These are phyloP conservation scores for Pholiota conissans DNA, from an alignment of 768 basidiomycete species.

Conservation along the genomic window DNA sequence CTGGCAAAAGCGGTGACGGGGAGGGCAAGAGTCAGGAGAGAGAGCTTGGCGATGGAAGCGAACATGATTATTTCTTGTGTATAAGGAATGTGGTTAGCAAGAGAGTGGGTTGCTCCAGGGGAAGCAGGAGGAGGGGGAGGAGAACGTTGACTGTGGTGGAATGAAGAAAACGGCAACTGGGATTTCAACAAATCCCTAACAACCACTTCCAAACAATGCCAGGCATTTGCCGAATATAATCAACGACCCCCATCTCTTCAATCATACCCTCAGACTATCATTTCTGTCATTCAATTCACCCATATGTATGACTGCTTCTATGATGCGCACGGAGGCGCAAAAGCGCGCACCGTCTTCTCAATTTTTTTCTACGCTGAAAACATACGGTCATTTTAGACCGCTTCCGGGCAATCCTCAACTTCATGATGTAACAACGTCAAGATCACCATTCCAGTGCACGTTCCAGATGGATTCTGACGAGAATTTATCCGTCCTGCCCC, in stretches of 20 bases:
- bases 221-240: slow-evolving; percentile 1
- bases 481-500: not conserved
- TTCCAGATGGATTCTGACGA: not conserved
- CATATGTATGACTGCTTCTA: not conserved
- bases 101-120: slow-evolving; percentile 7
- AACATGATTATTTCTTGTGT: slow-evolving; percentile 16
- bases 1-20: slow-evolving; percentile 37
- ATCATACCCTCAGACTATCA: not conserved
- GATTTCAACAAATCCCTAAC: slow-evolving; percentile 2
- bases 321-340: no score
- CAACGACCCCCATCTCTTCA: not conserved
- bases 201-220: slow-evolving; percentile 9
- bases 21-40: slow-evolving; percentile 31
- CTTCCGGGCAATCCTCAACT: not conserved
- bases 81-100: slow-evolving; percentile 18
- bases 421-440: not conserved
- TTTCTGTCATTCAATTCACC: not conserved
- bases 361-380: not conserved
- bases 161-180: slow-evolving; percentile 5
- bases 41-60: slow-evolving; percentile 24
- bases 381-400: not conserved
- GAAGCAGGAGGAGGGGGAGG: not conserved
- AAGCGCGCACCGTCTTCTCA: not conserved
- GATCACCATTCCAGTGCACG: not conserved
- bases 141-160: slow-evolving; percentile 8